Evolutionary conservation across 495 filamentous ascomycete genomes (phyloP).

Genomic region (Penicillium samsonianum): DNA sequence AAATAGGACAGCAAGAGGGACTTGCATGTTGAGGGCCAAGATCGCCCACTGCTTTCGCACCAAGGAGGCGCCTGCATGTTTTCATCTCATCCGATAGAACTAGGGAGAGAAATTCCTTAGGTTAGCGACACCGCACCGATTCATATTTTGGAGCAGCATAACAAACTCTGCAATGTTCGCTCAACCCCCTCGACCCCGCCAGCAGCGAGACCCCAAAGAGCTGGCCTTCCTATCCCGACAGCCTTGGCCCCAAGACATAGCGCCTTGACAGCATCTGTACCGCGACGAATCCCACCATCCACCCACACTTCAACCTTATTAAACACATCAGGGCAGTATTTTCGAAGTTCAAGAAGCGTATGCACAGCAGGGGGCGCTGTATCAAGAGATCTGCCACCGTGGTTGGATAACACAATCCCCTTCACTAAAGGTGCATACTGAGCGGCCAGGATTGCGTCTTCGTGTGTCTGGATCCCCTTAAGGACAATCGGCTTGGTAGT

Average conservation of each 20-base stretch:
- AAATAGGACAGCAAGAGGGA: no score
- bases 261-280: conserved; percentile 68
- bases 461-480: conserved; percentile 64
- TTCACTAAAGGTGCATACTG: conserved; percentile 49
- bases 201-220: conserved; percentile 8
- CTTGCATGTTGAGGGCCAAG: conserved; percentile 7
- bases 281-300: conserved; percentile 64
- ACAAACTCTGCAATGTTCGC: conserved; percentile 9
- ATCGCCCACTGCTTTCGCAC: conserved; percentile 2
- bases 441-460: conserved; percentile 59
- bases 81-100: conserved; percentile 13
- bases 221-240: conserved; percentile 60
- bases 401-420: conserved; percentile 68
- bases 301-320: conserved; percentile 62
- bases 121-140: background rate
- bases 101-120: background rate
- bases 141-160: background rate
- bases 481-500: conserved; percentile 61
- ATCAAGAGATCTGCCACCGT: conserved; percentile 67
- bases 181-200: conserved; percentile 10
- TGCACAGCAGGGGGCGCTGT: conserved; percentile 61
- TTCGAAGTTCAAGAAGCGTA: conserved; percentile 62
- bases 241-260: conserved; percentile 63
- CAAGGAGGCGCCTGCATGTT: conserved; percentile 15
- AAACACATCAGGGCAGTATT: conserved; percentile 54